Evolutionary conservation across 495 filamentous ascomycete genomes (phyloP), one percentile per base, ranked within the genome.

Genomic region (Pyrenopolyporus hunteri): DNA sequence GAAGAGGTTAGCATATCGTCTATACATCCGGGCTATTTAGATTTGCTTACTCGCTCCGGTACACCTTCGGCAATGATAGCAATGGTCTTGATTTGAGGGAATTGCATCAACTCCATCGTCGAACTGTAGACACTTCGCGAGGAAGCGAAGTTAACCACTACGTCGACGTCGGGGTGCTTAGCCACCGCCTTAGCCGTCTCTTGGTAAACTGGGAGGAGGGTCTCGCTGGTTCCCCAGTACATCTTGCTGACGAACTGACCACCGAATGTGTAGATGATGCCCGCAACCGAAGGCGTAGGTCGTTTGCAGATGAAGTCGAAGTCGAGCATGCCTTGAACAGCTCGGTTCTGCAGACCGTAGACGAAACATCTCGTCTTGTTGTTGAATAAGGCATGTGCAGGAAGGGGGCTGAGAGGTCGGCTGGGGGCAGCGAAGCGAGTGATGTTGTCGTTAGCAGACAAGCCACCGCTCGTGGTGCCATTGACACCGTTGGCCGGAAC

Each of bases 231-330:
- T 70, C 94, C 94, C 94, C 94, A 98, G 87, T 98, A 96, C 94
- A 98, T 98, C 87, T 98, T 98, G 85, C 92, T 97, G 67, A 98
- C 95, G 87, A 98, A 98, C 76, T 98, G 94, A 50, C 94, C 94
- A 77, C 94, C 94, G 74, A 98, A 98, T 67, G 94, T 97, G 84
- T 98, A 98, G 81, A 98, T 98, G 79, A 98, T 98, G 78, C 92
- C 94, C 64, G 94, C 94, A 45, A 98, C 94, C 59, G 94, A 98
- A 55, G 94, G 94, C 11, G 92, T 96, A 73, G 83, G 83, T 57
- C 94, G 90, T 85, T 97, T 98, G 91, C 94, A 98, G 81, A 98
- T 98, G 85, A 98, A 98, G 83, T 98, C 94, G 78, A 98, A 98
- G 78, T 98, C 94, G 74, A 98, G 89, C 94, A 98, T 98, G 77